Percentiles rank a stretch among this genome's conserved stretches.
phyloP scores from a whole-genome alignment of 306 rosid species.

The Betula pendula region DNA sequence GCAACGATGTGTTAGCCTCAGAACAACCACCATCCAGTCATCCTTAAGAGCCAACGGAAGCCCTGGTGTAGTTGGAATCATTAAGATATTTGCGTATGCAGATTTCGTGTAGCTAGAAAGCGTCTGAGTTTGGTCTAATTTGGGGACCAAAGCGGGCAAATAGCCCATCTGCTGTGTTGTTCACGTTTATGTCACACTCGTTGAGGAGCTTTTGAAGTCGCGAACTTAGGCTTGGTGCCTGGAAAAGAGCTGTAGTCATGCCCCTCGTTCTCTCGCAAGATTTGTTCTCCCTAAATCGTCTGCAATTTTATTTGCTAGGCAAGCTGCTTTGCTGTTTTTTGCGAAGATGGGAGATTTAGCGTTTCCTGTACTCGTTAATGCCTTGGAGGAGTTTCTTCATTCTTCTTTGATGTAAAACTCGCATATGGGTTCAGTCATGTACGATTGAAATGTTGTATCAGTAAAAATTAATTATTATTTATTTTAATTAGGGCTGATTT shows the following conservation, averaged over 20 bases:
- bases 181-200: not conserved
- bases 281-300: not conserved
- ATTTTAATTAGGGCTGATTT: too few species aligned
- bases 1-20: not conserved
- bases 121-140: not conserved
- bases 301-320: conserved; percentile 28
- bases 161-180: not conserved
- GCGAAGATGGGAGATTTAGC: not conserved
- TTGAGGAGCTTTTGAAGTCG: not conserved
- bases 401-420: not conserved
- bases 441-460: too few species aligned
- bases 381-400: conserved; percentile 6
- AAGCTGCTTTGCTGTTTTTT: not conserved
- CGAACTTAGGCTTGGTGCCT: not conserved
- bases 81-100: not conserved
- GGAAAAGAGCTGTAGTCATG: not conserved
- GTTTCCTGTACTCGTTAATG: conserved; percentile 17
- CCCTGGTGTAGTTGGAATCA: not conserved
- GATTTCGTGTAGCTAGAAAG: not conserved
- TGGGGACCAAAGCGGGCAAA: not conserved
- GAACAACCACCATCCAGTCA: not conserved
- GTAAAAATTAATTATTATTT: too few species aligned
- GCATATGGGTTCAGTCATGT: too few species aligned
- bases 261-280: conserved; percentile 9
- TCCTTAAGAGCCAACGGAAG: not conserved